Conservation (phyloP, 148 eudicot species). For the Rhododendron mucronatum region DNA sequence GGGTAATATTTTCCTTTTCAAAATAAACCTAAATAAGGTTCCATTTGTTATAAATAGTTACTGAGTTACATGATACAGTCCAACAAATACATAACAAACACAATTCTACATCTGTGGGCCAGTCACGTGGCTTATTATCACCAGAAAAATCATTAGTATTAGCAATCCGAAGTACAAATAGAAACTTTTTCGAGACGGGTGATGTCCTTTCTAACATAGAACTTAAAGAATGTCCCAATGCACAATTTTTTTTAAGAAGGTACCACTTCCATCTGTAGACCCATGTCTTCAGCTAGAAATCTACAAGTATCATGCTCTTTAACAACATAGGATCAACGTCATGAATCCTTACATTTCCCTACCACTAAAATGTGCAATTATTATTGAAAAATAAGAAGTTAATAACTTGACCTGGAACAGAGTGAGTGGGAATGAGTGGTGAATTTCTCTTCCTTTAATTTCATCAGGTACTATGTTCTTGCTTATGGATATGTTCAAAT, state of each 20-base stretch:
- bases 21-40: background rate
- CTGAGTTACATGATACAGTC: background rate
- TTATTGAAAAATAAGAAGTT: background rate
- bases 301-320: background rate
- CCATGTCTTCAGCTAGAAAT: background rate
- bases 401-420: conserved; percentile 55
- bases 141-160: background rate
- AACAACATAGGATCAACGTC: background rate
- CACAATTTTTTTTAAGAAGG: background rate
- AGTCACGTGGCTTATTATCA: background rate
- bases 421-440: conserved; percentile 80
- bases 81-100: background rate
- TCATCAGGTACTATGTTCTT: conserved; percentile 76
- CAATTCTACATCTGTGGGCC: background rate
- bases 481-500: conserved; percentile 67
- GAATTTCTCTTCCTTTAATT: conserved; percentile 84
- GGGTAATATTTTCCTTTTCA: background rate
- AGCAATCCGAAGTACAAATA: background rate
- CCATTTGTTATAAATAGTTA: background rate
- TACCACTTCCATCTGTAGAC: background rate
- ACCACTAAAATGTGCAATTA: background rate
- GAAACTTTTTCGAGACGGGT: background rate
- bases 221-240: background rate
- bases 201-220: background rate
- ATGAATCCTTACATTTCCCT: background rate